These are phyloP conservation scores for Pisolithus thermaeus DNA, from an alignment of 1,284 basidiomycete genomes.

Conservation along the genomic window DNA sequence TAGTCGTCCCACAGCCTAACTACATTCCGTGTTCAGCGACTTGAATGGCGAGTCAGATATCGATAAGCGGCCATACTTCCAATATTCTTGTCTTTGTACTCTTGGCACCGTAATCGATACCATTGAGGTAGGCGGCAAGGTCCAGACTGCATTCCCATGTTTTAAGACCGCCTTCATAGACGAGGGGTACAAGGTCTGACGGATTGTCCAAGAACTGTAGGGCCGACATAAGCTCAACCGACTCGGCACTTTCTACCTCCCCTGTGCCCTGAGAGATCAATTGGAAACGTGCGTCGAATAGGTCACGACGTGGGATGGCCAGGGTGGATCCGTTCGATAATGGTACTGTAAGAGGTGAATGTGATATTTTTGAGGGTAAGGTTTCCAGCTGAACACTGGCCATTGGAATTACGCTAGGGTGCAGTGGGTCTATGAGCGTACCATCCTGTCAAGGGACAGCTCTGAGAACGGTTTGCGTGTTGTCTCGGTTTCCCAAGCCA, in stretches of 20 bases:
- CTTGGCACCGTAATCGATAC: slow-evolving; percentile 16
- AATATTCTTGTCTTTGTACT: slow-evolving; percentile 48
- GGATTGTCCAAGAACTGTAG: slow-evolving; percentile 70
- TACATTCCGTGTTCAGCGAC: slow-evolving; percentile 1
- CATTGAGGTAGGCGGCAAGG: slow-evolving; percentile 58
- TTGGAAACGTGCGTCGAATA: slow-evolving; percentile 94
- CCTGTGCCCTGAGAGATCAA: slow-evolving; percentile 54
- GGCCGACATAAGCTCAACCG: slow-evolving; percentile 20
- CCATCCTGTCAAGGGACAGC: slow-evolving; percentile 29
- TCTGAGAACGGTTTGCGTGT: slow-evolving; percentile 26
- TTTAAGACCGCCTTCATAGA: slow-evolving; percentile 96
- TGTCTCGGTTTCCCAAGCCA: slow-evolving; percentile 1
- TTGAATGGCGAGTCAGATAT: neutral
- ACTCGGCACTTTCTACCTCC: slow-evolving; percentile 17
- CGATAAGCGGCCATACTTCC: slow-evolving; percentile 44
- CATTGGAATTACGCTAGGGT: slow-evolving; percentile 12
- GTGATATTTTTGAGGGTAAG: slow-evolving; percentile 55
- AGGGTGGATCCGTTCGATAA: slow-evolving; percentile 26
- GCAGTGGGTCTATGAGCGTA: slow-evolving; percentile 18
- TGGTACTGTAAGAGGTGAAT: slow-evolving; percentile 48
- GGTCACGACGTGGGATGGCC: slow-evolving; percentile 70
- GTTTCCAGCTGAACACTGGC: slow-evolving; percentile 40
- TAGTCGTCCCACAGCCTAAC: slow-evolving; percentile 91
- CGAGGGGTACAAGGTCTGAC: slow-evolving; percentile 86
- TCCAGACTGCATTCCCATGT: slow-evolving; percentile 98